A percentile compares a stretch with the other conserved stretches of the same genome.
Evolutionary conservation across 2,329 filamentous ascomycete species (phyloP).

Genomic region (Neodidymelliopsis sp.): DNA sequence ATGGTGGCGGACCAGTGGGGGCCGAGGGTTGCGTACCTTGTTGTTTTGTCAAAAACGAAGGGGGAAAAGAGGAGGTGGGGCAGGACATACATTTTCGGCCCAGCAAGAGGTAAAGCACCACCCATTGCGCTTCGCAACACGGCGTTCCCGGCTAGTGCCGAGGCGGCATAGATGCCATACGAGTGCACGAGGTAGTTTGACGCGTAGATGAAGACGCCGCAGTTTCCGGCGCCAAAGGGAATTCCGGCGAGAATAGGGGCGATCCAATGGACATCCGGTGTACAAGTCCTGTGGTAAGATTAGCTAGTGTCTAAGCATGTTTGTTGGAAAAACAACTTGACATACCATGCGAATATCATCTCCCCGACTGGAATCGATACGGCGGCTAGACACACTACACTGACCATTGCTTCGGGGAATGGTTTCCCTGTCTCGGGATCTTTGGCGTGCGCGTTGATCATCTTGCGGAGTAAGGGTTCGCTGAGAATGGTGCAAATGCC

Average conservation of each 20-base stretch:
- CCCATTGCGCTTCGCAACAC: slow-evolving; percentile 76
- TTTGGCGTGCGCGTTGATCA: slow-evolving; percentile 78
- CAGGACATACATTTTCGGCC: slow-evolving; percentile 64
- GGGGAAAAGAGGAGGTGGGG: not conserved
- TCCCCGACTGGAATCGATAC: slow-evolving; percentile 79
- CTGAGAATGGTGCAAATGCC: slow-evolving; percentile 58
- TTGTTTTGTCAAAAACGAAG: not conserved
- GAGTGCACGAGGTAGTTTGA: slow-evolving; percentile 80
- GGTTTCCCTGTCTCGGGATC: slow-evolving; percentile 78
- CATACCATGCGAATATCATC: slow-evolving; percentile 87
- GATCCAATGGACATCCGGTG: slow-evolving; percentile 85
- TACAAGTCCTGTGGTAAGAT: too few species aligned
- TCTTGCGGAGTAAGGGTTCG: slow-evolving; percentile 74
- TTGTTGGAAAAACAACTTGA: too few species aligned
- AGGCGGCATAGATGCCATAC: slow-evolving; percentile 84
- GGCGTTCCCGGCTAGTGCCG: slow-evolving; percentile 79
- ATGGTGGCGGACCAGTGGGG: slow-evolving; percentile 83
- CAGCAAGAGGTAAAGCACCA: slow-evolving; percentile 79
- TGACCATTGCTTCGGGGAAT: slow-evolving; percentile 80
- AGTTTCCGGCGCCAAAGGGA: slow-evolving; percentile 80
- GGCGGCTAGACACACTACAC: slow-evolving; percentile 79
- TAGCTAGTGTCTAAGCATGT: slow-evolving; percentile 59
- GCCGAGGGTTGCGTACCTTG: slow-evolving; percentile 68
- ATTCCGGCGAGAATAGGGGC: slow-evolving; percentile 79
- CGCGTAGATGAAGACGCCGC: slow-evolving; percentile 81